These are phyloP conservation scores for Aspergillus asperescens DNA, from an alignment of 495 filamentous ascomycete genomes.

Conservation along the genomic window DNA sequence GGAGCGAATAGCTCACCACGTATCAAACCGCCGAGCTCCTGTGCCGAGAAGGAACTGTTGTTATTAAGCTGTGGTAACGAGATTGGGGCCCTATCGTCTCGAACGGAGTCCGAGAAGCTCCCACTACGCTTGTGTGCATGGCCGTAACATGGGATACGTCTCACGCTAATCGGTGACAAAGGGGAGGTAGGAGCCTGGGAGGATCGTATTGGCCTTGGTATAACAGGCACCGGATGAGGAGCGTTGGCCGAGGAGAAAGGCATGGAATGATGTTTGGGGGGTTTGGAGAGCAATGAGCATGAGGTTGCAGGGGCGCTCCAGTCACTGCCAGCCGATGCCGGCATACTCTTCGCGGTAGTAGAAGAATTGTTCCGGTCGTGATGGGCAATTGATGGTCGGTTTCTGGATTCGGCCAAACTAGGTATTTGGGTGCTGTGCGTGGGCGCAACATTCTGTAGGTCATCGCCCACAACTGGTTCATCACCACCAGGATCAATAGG, in stretches of 20 bases:
- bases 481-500: slow-evolving; percentile 73
- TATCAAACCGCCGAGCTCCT: slow-evolving; percentile 73
- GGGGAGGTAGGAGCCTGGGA: slow-evolving; percentile 26
- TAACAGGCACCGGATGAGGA: slow-evolving; percentile 58
- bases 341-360: slow-evolving; percentile 41
- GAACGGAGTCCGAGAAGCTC: slow-evolving; percentile 81
- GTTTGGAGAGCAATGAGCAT: slow-evolving; percentile 74
- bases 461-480: slow-evolving; percentile 13
- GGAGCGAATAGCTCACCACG: slow-evolving; percentile 76
- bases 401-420: slow-evolving; percentile 25
- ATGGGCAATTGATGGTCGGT: slow-evolving; percentile 18
- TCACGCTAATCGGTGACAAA: slow-evolving; percentile 25
- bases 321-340: slow-evolving; percentile 47
- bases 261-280: slow-evolving; percentile 41
- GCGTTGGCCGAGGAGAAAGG: slow-evolving; percentile 41
- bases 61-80: slow-evolving; percentile 39
- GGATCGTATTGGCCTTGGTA: slow-evolving; percentile 17
- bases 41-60: slow-evolving; percentile 36
- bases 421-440: slow-evolving; percentile 12
- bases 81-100: slow-evolving; percentile 63
- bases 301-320: slow-evolving; percentile 64
- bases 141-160: slow-evolving; percentile 36
- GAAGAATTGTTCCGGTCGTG: slow-evolving; percentile 45
- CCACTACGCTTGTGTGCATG: slow-evolving; percentile 65
- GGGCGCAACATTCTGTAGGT: slow-evolving; percentile 10